These are phyloP conservation scores for Chenopodium album DNA, from an alignment of 148 eudicot species.

Conservation along the genomic window DNA sequence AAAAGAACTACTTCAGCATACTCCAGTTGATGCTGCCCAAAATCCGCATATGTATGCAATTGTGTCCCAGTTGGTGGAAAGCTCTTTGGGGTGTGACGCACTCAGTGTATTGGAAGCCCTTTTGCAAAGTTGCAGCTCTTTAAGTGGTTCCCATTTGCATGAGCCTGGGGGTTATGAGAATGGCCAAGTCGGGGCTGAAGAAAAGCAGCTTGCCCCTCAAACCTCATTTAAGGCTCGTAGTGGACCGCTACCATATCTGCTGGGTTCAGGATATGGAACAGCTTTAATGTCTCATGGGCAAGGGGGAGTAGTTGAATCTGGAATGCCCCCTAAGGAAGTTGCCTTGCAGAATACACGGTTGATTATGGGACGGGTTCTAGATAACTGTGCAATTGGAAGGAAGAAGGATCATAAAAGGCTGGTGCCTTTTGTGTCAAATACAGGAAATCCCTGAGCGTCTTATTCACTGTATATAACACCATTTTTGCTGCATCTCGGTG, in stretches of 20 bases:
- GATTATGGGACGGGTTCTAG: conserved; percentile 84
- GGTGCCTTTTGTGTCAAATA: conserved; percentile 82
- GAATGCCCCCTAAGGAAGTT: conserved; percentile 71
- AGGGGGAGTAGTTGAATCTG: conserved; percentile 47
- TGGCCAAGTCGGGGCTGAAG: conserved; percentile 63
- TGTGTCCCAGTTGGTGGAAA: conserved; percentile 97
- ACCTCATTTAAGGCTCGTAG: conserved; percentile 90
- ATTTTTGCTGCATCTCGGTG: conserved; percentile 18
- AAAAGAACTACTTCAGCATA: conserved; percentile 92
- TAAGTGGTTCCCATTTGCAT: conserved; percentile 60
- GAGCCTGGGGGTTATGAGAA: conserved; percentile 63
- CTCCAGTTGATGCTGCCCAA: conserved; percentile 97
- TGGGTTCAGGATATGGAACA: conserved; percentile 60
- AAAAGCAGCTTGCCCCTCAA: conserved; percentile 80
- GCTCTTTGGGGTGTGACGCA: conserved; percentile 97
- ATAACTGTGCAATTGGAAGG: conserved; percentile 86
- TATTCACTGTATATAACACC: conserved; percentile 16
- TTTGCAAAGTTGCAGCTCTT: conserved; percentile 87
- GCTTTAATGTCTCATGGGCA: conserved; percentile 40
- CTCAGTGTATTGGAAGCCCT: conserved; percentile 96
- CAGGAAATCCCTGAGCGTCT: conserved; percentile 44
- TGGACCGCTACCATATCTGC: conserved; percentile 69
- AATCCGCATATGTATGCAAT: conserved; percentile 99
- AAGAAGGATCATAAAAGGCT: conserved; percentile 81
- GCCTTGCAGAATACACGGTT: conserved; percentile 83